phyloP scores from a whole-genome alignment of 2,329 filamentous ascomycete genomes.

The Xylaria sp. region DNA sequence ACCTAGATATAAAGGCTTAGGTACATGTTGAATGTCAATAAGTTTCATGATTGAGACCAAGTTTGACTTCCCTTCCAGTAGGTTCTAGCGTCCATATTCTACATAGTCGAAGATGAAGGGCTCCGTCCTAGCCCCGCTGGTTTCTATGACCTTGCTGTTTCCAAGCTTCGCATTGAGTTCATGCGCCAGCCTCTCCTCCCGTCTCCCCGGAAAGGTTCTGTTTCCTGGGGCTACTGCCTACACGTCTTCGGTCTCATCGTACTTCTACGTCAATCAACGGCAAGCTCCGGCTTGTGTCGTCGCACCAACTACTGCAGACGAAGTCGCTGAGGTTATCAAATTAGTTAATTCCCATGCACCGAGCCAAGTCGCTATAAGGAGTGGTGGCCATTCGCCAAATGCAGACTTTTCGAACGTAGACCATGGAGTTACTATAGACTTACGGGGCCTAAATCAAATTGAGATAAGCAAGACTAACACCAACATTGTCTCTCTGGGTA shows the following conservation, averaged over 20 bases:
- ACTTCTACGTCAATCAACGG: slow-evolving; percentile 7
- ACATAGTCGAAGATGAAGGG: not conserved
- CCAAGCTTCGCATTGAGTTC: not conserved
- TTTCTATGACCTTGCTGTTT: not conserved
- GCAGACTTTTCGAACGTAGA: slow-evolving; percentile 7
- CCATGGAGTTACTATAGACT: slow-evolving; percentile 5
- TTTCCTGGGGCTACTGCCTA: not conserved
- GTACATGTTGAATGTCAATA: not conserved
- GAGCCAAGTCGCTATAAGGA: slow-evolving; percentile 5
- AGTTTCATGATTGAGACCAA: not conserved
- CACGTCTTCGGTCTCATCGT: not conserved
- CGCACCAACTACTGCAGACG: not conserved
- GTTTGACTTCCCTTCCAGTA: not conserved
- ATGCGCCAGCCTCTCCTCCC: not conserved
- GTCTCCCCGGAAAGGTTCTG: not conserved
- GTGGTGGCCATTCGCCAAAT: slow-evolving; percentile 13
- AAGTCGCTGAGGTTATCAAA: slow-evolving; percentile 3
- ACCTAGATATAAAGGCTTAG: not conserved
- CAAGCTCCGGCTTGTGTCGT: slow-evolving; percentile 1
- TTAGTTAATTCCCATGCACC: not conserved
- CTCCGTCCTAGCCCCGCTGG: not conserved
- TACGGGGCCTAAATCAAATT: slow-evolving; percentile 9
- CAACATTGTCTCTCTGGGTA: not conserved
- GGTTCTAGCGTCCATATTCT: not conserved
- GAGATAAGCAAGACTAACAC: not conserved